These are phyloP conservation scores for Fusarium globosum DNA, from an alignment of 2,329 filamentous ascomycete genomes.

Conservation along the genomic window DNA sequence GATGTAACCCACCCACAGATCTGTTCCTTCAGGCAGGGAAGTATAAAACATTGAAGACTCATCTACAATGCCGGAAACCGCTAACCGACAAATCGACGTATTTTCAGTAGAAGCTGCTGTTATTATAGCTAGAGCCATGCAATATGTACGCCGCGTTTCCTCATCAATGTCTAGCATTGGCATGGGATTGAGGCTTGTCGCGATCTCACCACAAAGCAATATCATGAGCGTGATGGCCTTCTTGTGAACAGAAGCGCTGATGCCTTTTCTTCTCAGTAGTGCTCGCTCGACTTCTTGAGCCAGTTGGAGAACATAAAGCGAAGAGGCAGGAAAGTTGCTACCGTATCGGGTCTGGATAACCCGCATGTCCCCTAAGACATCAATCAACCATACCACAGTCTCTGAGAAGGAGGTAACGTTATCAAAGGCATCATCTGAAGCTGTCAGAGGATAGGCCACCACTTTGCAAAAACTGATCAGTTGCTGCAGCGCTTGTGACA, in stretches of 20 bases:
- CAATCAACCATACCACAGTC: slow-evolving; percentile 61
- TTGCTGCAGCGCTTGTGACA: slow-evolving; percentile 60
- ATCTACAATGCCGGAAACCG: slow-evolving; percentile 57
- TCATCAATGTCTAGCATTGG: slow-evolving; percentile 44
- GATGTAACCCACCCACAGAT: slow-evolving; percentile 54
- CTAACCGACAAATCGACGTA: slow-evolving; percentile 53
- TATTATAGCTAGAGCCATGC: slow-evolving; percentile 53
- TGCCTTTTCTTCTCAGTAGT: slow-evolving; percentile 25
- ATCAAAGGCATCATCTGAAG: slow-evolving; percentile 48
- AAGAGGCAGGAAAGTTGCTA: slow-evolving; percentile 43
- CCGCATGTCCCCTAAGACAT: slow-evolving; percentile 58
- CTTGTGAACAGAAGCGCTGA: slow-evolving; percentile 40
- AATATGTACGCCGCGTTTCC: slow-evolving; percentile 50
- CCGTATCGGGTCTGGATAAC: slow-evolving; percentile 54
- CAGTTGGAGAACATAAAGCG: slow-evolving; percentile 52
- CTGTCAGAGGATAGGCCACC: slow-evolving; percentile 54
- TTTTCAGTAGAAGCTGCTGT: slow-evolving; percentile 50
- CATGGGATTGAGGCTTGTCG: slow-evolving; percentile 48
- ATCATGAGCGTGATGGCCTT: slow-evolving; percentile 55
- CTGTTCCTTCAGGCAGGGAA: slow-evolving; percentile 49
- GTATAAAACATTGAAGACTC: slow-evolving; percentile 53
- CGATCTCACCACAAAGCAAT: slow-evolving; percentile 56
- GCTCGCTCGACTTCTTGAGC: slow-evolving; percentile 50
- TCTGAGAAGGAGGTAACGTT: slow-evolving; percentile 52
- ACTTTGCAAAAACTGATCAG: slow-evolving; percentile 57